Base-by-base conservation (phyloP, 441 rosid genomes). In the Syzygium syzygioides region DNA sequence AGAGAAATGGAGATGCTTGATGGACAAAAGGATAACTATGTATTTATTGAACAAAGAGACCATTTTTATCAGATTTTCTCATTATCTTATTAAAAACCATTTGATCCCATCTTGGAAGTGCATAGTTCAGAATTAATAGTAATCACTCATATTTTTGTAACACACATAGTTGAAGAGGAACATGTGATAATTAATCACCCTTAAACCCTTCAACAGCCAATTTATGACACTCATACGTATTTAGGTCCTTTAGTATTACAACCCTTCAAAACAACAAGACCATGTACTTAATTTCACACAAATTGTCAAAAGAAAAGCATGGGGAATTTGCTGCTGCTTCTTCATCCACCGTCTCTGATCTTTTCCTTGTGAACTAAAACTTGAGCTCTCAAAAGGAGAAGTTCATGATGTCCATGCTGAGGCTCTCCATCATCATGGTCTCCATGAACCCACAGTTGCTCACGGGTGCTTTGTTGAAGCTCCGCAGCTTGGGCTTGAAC, bases 341-440 rank as follows among this genome's bases (percentile, higher is more conserved):
- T 37, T 71, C 50, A 23, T 20, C 7, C 83, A 71, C 17, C n/a
- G 41, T 13, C 17, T 5, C 14, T 20, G 83, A 23, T 37, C 79
- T 3, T 37, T 37, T 71, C 15, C 52, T 23, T 71, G 83, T 12
- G 80, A 13, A 20, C 23, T 71, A 52, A 25, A 71, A 71, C 83
- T 37, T 41, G 52, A 71, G 52, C 4, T 37, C 83, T 91, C 90
- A 95, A 48, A 95, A 95, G 8, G 95, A 93, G n/a, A 95, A 89
- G 90, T 93, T 92, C 89, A 95, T 59, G 92, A 94, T 95, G 56
- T 95, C 97, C 96, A 92, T 91, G 94, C 96, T 94, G 85, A 95
- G 92, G 92, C 92, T 94, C 93, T 95, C 97, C 97, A 95, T 94
- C 97, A 95, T 94, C 41, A 89, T 90, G 54, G 57, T 94, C 92